Percentiles rank a stretch among this genome's conserved stretches.
Evolutionary conservation across 805 yeast genomes (phyloP).

Genomic region (Saturnispora saitoi): DNA sequence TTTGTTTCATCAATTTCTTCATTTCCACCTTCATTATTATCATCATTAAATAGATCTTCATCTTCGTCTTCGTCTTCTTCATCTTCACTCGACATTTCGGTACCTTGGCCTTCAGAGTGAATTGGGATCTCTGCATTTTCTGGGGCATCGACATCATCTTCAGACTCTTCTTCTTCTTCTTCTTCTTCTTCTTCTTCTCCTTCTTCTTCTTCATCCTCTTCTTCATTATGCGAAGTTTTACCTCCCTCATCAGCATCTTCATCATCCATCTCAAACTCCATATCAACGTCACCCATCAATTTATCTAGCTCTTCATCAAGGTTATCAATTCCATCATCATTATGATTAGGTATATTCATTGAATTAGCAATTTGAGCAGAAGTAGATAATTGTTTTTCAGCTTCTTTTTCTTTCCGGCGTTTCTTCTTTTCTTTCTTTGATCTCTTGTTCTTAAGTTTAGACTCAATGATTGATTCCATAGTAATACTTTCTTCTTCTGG

Average conservation of each 20-base stretch:
- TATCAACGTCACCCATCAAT: slow-evolving; percentile 18
- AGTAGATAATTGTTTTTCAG: not conserved
- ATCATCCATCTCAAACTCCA: slow-evolving; percentile 38
- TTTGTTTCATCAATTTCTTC: slow-evolving; percentile 43
- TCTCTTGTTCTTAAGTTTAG: slow-evolving; percentile 15
- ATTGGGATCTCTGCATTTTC: slow-evolving; percentile 27
- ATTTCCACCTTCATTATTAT: slow-evolving; percentile 36
- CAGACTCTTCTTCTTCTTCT: slow-evolving; percentile 21
- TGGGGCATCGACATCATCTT: slow-evolving; percentile 34
- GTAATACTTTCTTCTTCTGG: slow-evolving; percentile 12
- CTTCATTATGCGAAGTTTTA: slow-evolving; percentile 39
- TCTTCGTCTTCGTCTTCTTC: slow-evolving; percentile 38
- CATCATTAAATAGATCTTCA: slow-evolving; percentile 30
- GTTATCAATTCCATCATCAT: slow-evolving; percentile 28
- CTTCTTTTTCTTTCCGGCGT: slow-evolving; percentile 12
- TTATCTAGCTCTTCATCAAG: slow-evolving; percentile 21
- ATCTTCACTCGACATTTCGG: slow-evolving; percentile 34
- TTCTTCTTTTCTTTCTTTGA: slow-evolving; percentile 20
- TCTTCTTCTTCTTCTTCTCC: no score
- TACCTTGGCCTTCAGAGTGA: slow-evolving; percentile 4
- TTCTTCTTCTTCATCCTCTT: slow-evolving; percentile 35
- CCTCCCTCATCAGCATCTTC: slow-evolving; percentile 39
- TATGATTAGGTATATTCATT: slow-evolving; percentile 19
- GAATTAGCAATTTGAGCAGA: slow-evolving; percentile 4
- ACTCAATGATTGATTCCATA: slow-evolving; percentile 32